Evolutionary conservation across 371 early-diverging fungal genomes (phyloP), one percentile per base, ranked within the genome.

Genomic region (Saksenaea vasiformis): DNA sequence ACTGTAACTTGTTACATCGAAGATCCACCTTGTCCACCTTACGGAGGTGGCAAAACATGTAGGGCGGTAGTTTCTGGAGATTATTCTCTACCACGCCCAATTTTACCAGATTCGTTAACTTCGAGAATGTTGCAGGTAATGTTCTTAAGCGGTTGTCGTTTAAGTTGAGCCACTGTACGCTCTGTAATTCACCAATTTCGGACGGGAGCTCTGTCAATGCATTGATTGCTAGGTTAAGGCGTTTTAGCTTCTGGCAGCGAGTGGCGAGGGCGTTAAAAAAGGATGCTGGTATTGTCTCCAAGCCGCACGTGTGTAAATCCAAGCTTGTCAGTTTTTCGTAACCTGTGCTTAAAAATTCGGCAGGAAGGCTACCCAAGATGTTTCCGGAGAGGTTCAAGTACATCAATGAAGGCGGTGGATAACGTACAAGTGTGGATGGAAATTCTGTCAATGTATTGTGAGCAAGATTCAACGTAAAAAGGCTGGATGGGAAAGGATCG

Each of bases 11-110:
- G 54, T 87, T 87, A 10, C 86, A 62, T 4, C 87, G 75, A 37
- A 83, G 69, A 62, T 87, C 87, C 43, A 87, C 38, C 38, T 87
- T 87, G 53, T 76, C 74, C 9, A 87, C 62, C 9, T 70, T 36
- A 1, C 58, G 59, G 51, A 85, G 72, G 3, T 73, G 69, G 0
- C 74, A 62, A 39, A 86, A 68, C 34, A 79, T 31, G 8, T 72
- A 68, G 0, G 73, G 66, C 0, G 92, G 92, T 1, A 92, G 66
- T 0, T 66, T 64, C 15, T 64, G 61, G 0, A 92, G 62, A 10
- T 71, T 63, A 69, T 92, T 92, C 60, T 87, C 87, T 3, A 89
- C 92, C 26, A 92, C 67, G 0, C 90, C 91, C 37, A 91, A 70
- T 64, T 90, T 90, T 47, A 89, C 88, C 0, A 92, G 71, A 14